These are phyloP conservation scores for Lasiodiplodia theobromae DNA, from an alignment of 2,329 filamentous ascomycete genomes.

Conservation along the genomic window DNA sequence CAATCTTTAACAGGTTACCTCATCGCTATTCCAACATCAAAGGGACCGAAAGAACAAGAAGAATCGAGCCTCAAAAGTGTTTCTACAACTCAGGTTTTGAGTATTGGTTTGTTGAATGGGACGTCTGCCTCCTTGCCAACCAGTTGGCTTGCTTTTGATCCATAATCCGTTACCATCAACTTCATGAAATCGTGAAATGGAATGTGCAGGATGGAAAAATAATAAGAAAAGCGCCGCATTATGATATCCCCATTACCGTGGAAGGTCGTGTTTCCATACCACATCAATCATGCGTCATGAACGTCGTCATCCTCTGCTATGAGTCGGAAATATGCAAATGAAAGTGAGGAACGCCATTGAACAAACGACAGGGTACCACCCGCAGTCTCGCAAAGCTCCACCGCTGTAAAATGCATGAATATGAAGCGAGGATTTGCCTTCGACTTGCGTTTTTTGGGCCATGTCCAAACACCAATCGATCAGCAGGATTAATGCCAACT, in stretches of 20 bases:
- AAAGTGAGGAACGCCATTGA: neutral
- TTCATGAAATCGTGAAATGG: neutral
- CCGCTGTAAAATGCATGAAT: neutral
- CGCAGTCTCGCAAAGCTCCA: neutral
- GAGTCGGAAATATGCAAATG: neutral
- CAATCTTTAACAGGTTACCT: neutral
- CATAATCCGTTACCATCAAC: neutral
- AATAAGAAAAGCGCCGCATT: neutral
- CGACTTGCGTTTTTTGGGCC: neutral
- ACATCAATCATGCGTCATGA: conserved; percentile 9
- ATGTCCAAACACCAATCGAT: conserved; percentile 8
- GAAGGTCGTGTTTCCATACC: neutral
- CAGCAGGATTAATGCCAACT: neutral
- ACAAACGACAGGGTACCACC: neutral
- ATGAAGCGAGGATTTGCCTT: no score
- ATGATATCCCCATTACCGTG: conserved; percentile 2
- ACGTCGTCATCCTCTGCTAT: neutral
- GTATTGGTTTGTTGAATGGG: neutral
- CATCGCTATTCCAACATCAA: neutral
- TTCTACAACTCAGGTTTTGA: neutral
- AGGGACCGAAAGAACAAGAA: neutral
- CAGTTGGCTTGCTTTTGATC: neutral
- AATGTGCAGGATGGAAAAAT: neutral
- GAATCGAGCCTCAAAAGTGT: neutral
- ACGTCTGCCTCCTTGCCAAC: neutral